Base-by-base conservation (phyloP, 305 asterid species). In the Andrographis paniculata region DNA sequence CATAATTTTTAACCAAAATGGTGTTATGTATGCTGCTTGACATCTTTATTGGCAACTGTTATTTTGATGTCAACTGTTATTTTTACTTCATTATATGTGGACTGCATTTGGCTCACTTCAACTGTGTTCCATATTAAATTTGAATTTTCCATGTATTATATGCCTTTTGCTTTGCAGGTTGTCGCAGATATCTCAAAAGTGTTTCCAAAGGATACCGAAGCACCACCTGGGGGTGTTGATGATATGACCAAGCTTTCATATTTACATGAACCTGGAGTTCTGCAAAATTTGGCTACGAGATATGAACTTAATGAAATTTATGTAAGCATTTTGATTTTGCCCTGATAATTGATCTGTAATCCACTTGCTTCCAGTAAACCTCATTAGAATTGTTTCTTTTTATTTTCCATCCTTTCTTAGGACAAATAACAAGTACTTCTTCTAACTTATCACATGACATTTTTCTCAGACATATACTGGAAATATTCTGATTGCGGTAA, bases 231-330 rank as follows among this genome's bases (percentile, higher is more conserved):
- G 56, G 99, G 99, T 69, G 97, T 79, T 48, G 99, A 92, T 75
- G 99, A 92, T 68, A 87, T 92, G 99, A 92, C 99, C 63, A 87
- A 79, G 72, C 99, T 92, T 66, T 87, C 99, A 57, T 92, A 92
- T 76, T 72, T 92, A 72, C 99, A 92, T 58, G 99, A 92, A 67
- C 99, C 99, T 35, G 99, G 97, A 50, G 99, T 92, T 65, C 71
- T 92, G 66, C 95, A 87, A 73, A 92, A 92, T 70, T 68, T 92
- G 72, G 83, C 87, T 45, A 42, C 97, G 42, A 78, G 99, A 92
- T 92, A 92, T 74, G 99, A 87, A 71, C 88, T 92, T 36, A 92
- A 92, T 67, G 99, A 92, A 69, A 92, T 92, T 62, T 92, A 92
- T 67, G 99, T 92, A 76, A 76, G 94, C 49, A 48, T 31, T 60